Base-by-base conservation (phyloP, 306 rosid species). In the Prunus campanulata region DNA sequence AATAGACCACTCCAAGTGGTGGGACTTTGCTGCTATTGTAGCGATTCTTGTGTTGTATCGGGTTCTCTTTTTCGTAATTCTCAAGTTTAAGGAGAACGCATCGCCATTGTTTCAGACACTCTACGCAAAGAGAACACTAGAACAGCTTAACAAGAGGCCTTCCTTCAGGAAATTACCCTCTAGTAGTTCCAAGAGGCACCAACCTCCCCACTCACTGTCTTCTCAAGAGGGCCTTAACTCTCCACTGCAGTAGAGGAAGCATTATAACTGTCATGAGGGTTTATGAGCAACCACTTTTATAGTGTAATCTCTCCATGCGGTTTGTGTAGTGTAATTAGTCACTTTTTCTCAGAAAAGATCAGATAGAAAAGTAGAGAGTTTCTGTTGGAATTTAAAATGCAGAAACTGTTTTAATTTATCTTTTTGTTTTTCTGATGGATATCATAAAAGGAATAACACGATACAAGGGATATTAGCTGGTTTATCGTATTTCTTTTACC, bases 221-320 rank as follows among this genome's bases (percentile, higher is more conserved):
- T 88, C 86, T 61, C 98, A 91, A 85, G 99, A 92, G 81, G 97
- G 91, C 70, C 96, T 96, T 56, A 81, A 85, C 88, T 96, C 99
- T 68, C 99, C 97, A 19, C 48, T 83, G 57, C 85, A 76, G 52
- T 92, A 88, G 80, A 78, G 82, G 60, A 8, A n/a, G 25, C 69
- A 9, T 32, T 4, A 6, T 22, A 65, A 18, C 2, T 18, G 25
- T 65, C 15, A 65, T 11, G 25, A n/a, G 64, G 15, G 16, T 59
- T 59, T 59, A 14, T 59, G 1, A 11, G 64, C 32, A 59, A 24
- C 64, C 27, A 57, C 61, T 16, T 16, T 11, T 70, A 25, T 47
- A 50, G 49, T 18, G 48, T 19, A 69, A 15, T 51, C 49, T 30
- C 29, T 71, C 16, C 19, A 52, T 52, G 47, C 7, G 24, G 64